These are phyloP conservation scores for Dactylellina parvicollis DNA, from an alignment of 2,329 filamentous ascomycete genomes.

Conservation along the genomic window DNA sequence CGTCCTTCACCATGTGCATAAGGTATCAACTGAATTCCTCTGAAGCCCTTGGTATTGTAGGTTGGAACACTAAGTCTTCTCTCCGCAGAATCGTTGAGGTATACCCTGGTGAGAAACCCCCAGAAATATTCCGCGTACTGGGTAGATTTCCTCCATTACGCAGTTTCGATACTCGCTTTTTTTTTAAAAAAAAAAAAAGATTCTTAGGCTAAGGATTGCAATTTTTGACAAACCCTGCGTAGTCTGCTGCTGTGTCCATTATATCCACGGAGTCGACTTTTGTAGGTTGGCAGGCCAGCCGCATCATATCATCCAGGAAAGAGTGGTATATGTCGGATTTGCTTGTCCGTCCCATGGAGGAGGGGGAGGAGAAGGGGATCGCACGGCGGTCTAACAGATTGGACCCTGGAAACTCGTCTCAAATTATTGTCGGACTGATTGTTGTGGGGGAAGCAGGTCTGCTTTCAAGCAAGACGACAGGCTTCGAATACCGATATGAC, in stretches of 20 bases:
- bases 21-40: not conserved
- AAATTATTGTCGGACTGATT: not conserved
- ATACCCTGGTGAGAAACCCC: conserved; percentile 38
- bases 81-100: conserved; percentile 40
- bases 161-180: too few species aligned
- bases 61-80: not conserved
- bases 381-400: not conserved
- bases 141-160: too few species aligned
- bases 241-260: conserved; percentile 45
- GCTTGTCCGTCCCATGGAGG: conserved; percentile 43
- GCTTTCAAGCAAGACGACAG: not conserved
- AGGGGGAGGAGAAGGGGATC: not conserved
- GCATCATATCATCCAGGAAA: conserved; percentile 33
- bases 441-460: too few species aligned
- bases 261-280: conserved; percentile 44
- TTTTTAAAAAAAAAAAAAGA: too few species aligned
- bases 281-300: conserved; percentile 49
- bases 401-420: not conserved
- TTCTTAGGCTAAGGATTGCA: not conserved
- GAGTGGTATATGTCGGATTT: conserved; percentile 38
- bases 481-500: too few species aligned
- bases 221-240: not conserved
- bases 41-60: not conserved
- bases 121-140: too few species aligned
- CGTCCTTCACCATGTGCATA: conserved; percentile 36